phyloP scores from a whole-genome alignment of 352 stramenopile genomes.

The Pythium phragmiticola region DNA sequence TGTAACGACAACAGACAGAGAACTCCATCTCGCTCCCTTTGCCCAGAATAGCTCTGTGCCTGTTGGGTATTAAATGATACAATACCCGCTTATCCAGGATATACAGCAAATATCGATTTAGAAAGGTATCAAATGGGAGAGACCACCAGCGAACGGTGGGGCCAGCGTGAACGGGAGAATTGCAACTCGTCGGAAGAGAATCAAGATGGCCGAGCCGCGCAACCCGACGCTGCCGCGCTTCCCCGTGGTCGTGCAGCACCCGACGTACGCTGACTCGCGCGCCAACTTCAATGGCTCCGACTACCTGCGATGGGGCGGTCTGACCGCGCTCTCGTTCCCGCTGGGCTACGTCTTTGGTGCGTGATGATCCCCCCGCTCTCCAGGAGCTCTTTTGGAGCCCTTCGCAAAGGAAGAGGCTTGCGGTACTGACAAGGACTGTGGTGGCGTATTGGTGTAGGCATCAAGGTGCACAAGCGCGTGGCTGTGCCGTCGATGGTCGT shows the following conservation, averaged over 20 bases:
- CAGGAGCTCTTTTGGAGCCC: neutral
- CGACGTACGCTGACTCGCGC: slow-evolving; percentile 70
- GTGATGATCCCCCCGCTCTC: neutral
- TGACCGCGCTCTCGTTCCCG: slow-evolving; percentile 68
- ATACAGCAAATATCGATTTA: neutral
- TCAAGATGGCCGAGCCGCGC: slow-evolving; percentile 49
- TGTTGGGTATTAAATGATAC: slow-evolving; percentile 19
- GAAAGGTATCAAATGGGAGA: neutral
- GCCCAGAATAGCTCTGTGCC: slow-evolving; percentile 20
- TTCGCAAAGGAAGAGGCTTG: neutral
- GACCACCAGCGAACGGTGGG: slow-evolving; percentile 13
- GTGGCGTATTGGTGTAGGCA: slow-evolving; percentile 29
- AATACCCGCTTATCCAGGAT: neutral
- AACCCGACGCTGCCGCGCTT: slow-evolving; percentile 66
- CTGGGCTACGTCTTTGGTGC: slow-evolving; percentile 77
- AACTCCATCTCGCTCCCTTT: neutral
- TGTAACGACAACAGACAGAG: slow-evolving; percentile 2
- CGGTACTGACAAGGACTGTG: neutral
- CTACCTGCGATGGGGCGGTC: slow-evolving; percentile 58
- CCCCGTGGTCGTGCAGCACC: slow-evolving; percentile 79
- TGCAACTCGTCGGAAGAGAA: neutral
- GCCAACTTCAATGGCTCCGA: slow-evolving; percentile 64
- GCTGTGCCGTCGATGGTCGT: slow-evolving; percentile 72
- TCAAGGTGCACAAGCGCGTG: slow-evolving; percentile 62
- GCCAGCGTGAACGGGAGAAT: slow-evolving; percentile 10